phyloP scores from a whole-genome alignment of 73 alveolate genomes.

The Stentor roeselii region DNA sequence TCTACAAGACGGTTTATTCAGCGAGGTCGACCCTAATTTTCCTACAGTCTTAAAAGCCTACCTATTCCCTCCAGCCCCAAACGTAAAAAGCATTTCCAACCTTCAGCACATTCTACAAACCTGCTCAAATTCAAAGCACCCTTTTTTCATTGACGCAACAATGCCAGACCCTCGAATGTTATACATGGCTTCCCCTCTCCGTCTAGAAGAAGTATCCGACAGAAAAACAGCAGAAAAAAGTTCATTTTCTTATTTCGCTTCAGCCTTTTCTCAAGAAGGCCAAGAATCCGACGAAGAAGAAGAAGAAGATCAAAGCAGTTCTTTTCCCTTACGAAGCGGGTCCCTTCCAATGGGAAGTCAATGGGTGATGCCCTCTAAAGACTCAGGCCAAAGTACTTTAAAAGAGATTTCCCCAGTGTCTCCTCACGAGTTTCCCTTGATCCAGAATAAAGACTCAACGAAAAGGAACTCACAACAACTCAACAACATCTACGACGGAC shows the following conservation, averaged over 20 bases:
- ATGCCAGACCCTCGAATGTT: conserved; percentile 11
- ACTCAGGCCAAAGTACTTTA: not conserved
- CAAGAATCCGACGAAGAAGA: not conserved
- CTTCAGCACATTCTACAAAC: not conserved
- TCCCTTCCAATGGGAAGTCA: not conserved
- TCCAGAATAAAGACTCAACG: not conserved
- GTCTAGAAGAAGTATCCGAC: not conserved
- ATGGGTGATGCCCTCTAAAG: not conserved
- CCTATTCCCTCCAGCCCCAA: conserved; percentile 23
- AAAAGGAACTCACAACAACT: not conserved
- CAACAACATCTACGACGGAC: not conserved
- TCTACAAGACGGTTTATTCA: not conserved
- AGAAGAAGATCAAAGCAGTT: not conserved
- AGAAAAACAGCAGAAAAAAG: conserved; percentile 22
- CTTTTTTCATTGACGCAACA: conserved; percentile 8
- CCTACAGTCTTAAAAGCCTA: not conserved
- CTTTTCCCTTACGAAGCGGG: not conserved
- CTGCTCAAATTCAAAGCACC: not conserved
- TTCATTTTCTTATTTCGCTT: not conserved
- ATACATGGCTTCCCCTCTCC: conserved; percentile 12
- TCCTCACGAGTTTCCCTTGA: not conserved
- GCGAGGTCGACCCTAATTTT: not conserved
- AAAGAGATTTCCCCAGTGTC: not conserved
- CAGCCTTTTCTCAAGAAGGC: not conserved
- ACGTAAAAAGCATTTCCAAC: not conserved